Base-by-base conservation (phyloP, 495 filamentous ascomycete species). In the Pseudevernia furfuracea region DNA sequence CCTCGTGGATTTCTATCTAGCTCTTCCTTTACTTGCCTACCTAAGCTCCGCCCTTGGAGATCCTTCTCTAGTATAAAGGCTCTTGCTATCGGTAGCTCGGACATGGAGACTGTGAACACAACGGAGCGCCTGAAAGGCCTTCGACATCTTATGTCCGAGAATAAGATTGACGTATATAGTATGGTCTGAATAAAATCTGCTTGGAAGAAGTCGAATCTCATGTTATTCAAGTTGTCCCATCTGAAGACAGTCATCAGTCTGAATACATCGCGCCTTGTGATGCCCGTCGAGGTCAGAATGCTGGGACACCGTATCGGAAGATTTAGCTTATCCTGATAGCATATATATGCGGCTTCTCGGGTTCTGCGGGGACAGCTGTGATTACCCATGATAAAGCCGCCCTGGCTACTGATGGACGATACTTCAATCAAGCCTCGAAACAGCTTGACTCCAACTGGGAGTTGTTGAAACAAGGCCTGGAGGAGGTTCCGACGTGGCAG, bases 221-320 rank as follows among this genome's bases (percentile, higher is more conserved):
- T 62, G 3, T 15, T 43, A 23, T 23, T 28, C 34, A 67, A 99
- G 94, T 99, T 73, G 84, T 97, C 25, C 95, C 95, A 14, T 96
- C 93, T 46, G 94, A 97, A 84, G 95, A 99, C 77, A 91, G 89
- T 74, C 95, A 99, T 73, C 88, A 92, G 70, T 97, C 92, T 68
- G 95, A 99, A 79, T 99, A 97, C 75, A 96, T 96, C 74, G 95
- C 94, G 56, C 86, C 86, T 1, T 94, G 90, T 74, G 95, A 99
- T 79, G 92, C 82, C 66, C 87, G 95, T 62, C 85, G 95, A 83
- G 89, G 86, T 89, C 68, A 79, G 77, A 63, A 63, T 62, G 36
- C 1, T 30, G 58, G 58, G 10, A 48, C 30, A 49, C 57, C 38
- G 59, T 64, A 49, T 37, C 49, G 23, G 64, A 30, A 58, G 17